Evolutionary conservation across 2,329 filamentous ascomycete genomes (phyloP), one percentile per base, ranked within the genome.

Genomic region (Madurella fahalii): DNA sequence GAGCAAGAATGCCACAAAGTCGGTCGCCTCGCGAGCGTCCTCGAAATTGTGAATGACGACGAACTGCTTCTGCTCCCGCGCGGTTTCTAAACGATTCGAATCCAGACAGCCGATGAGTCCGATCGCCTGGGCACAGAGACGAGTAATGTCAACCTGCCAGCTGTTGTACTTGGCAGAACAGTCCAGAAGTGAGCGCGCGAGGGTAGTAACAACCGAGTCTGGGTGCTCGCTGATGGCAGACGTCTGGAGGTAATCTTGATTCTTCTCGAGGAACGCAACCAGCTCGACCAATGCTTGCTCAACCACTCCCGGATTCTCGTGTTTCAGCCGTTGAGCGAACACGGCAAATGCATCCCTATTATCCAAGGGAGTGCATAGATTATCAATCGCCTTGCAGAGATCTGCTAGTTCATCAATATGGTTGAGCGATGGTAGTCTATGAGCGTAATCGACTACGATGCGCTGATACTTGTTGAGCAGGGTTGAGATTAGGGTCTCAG

Each of bases 101-200:
- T 99, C 95, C 18, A 99, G 74, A 61, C 92, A 96, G 7, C 95
- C 94, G 50, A 99, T 84, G 17, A 95, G 78, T 0, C 95, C 95
- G 40, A 99, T 78, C 60, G 90, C 94, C 65, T 88, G 84, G 13
- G 90, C 87, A 58, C 89, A 90, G 2, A 95, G 76, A 16, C 82
- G 77, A 48, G 85, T 79, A 52, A 97, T 88, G 12, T 84, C 82
- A 8, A 77, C 69, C 41, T 88, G 81, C 12, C 79, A 77, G 48
- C 83, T 81, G 60, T 86, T 89, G 70, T 94, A 94, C 59, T 87
- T 90, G 52, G 91, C 83, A 47, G 86, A 87, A 49, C 89, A 92
- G 71, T 97, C 92, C 9, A 99, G 80, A 11, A 99, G 76, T 12
- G 89, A 84, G 49, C 93, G 83, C 48, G 87, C 81, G 45, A 97